Evolutionary conservation across 192 early-diverging fungal species (phyloP).

Genomic region (Neocallimastix lanati): DNA sequence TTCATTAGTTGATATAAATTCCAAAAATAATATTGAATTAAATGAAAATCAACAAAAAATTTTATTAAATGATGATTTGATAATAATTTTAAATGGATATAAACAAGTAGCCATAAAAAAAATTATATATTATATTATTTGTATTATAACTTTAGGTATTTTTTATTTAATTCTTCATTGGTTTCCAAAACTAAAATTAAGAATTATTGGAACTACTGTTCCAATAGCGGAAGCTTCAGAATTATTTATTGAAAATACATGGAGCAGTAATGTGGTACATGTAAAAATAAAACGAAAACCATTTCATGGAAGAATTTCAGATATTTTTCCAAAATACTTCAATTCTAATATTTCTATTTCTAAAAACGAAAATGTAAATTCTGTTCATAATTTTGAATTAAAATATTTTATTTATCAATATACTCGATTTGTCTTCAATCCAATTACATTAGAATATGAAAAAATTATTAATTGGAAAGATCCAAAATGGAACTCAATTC

Average conservation of each 20-base stretch:
- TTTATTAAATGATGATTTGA: constrained; percentile 23
- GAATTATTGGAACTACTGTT: constrained; percentile 39
- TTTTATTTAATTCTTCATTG: constrained; percentile 66
- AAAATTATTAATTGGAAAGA: constrained; percentile 30
- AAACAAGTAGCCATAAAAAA: constrained; percentile 18
- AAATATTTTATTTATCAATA: constrained; percentile 25
- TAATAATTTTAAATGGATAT: constrained; percentile 44
- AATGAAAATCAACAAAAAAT: constrained; percentile 11
- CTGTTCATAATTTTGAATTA: background rate
- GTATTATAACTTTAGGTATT: constrained; percentile 46
- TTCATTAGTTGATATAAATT: background rate
- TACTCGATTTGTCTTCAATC: constrained; percentile 34
- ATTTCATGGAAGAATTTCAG: constrained; percentile 12
- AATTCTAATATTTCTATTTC: too few species aligned
- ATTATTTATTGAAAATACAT: constrained; percentile 33
- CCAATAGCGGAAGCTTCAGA: constrained; percentile 49
- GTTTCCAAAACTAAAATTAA: constrained; percentile 58
- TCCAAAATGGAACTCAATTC: constrained; percentile 18
- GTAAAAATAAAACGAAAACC: constrained; percentile 3
- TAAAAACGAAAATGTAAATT: background rate
- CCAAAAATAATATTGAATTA: background rate
- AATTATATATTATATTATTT: constrained; percentile 43
- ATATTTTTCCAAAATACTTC: constrained; percentile 18
- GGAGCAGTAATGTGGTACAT: constrained; percentile 12
- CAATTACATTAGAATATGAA: constrained; percentile 20